A percentile compares a stretch with the other conserved stretches of the same genome.
phyloP scores from a whole-genome alignment of 2,329 filamentous ascomycete species.

The Acrodontium crateriforme region DNA sequence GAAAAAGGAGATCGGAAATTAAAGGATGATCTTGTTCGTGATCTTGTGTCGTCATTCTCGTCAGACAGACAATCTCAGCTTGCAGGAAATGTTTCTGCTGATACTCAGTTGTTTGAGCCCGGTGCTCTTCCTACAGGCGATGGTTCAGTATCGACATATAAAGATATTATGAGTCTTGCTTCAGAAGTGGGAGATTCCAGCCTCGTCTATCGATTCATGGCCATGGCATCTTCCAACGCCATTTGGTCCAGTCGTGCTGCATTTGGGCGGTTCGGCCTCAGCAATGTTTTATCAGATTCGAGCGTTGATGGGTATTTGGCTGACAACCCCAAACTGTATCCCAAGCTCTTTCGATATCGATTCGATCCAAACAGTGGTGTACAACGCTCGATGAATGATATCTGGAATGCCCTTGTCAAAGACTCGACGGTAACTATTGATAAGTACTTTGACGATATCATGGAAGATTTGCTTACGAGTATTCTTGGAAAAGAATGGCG shows the following conservation, averaged over 20 bases:
- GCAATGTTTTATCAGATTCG: conserved; percentile 80
- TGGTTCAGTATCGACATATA: conserved; percentile 87
- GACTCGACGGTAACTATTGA: conserved; percentile 67
- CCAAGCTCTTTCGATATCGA: conserved; percentile 84
- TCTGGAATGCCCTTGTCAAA: conserved; percentile 93
- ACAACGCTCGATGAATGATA: conserved; percentile 89
- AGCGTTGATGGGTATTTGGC: conserved; percentile 51
- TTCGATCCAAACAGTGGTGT: conserved; percentile 94
- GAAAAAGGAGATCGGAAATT: conserved; percentile 74
- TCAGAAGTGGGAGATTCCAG: conserved; percentile 92
- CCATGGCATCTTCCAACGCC: conserved; percentile 83
- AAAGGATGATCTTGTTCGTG: conserved; percentile 70
- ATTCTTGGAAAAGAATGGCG: conserved; percentile 89
- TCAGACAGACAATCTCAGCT: conserved; percentile 56
- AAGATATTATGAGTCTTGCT: conserved; percentile 91
- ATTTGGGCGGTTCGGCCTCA: conserved; percentile 86
- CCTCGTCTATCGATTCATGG: conserved; percentile 98
- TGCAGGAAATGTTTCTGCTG: conserved; percentile 65
- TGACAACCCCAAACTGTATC: conserved; percentile 85
- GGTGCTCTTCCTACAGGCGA: conserved; percentile 83
- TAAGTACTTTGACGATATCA: conserved; percentile 72
- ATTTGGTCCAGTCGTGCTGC: conserved; percentile 97
- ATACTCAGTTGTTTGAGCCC: conserved; percentile 87
- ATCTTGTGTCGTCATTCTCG: conserved; percentile 77
- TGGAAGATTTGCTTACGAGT: conserved; percentile 72